Base-by-base conservation (phyloP, 1,284 basidiomycete genomes). In the Rhodotorula sp. region DNA sequence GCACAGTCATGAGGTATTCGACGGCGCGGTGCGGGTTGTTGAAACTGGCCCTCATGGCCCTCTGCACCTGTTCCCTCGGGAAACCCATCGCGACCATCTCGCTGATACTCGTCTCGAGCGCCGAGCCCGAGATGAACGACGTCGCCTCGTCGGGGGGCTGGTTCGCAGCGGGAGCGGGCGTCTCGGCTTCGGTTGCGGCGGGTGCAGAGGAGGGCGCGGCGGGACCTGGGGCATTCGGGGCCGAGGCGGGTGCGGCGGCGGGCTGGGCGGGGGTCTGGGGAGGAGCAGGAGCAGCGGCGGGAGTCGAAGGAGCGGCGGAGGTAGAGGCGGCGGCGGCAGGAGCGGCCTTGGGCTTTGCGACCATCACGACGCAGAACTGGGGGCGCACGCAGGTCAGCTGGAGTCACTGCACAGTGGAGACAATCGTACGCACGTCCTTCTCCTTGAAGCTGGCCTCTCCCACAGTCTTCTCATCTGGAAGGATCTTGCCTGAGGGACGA, bases 1-100 rank as follows among this genome's bases (percentile, higher is more conserved):
- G 78, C 76, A 94, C 94, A 73, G 81, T 96, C 87, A 98, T 90
- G 60, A 99, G 84, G 81, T 99, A 99, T 81, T 99, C 96, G 36
- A 94, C 94, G 11, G 96, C 96, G 54, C 96, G 88, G 78, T 99
- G 94, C 2, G 96, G 92, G 81, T 99, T 99, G 82, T 99, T 99
- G 83, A 88, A 99, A 79, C 92, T 94, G 30, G 94, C 95, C 68
- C 92, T 86, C 80, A 99, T 81, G 7, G 95, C 94, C 39, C 88
- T 86, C 78, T 89, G 82, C 44, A 97, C 92, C 78, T 94, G 86
- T 3, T 94, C 92, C 48, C 89, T 85, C 71, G 88, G 86, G 78
- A 96, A 99, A 27, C 96, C 96, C 96, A 99, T 99, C 78, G 94
- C 90, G 59, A 90, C 84, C 85, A 97, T 92, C 78, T 89, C 89